phyloP scores from a whole-genome alignment of 257 asterid genomes.

The Apocynum venetum region DNA sequence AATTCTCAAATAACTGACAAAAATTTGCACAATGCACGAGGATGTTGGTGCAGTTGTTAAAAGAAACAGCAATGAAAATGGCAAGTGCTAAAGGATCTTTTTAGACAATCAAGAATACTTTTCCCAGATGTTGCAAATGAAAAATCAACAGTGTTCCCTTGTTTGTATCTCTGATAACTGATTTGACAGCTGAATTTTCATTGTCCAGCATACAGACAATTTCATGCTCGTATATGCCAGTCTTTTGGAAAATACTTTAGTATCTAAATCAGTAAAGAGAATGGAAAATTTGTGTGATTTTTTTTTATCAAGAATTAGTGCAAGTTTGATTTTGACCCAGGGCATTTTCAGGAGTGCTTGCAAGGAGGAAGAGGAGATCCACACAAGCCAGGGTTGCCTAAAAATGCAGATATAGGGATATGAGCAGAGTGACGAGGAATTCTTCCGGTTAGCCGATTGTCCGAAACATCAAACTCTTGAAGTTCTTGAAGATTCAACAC shows the following conservation, averaged over 20 bases:
- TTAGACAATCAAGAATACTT: neutral
- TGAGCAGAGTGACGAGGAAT: constrained; percentile 48
- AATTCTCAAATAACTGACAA: neutral
- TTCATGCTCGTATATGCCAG: too few relatives aligned
- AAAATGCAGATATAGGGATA: constrained; percentile 44
- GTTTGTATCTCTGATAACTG: too few relatives aligned
- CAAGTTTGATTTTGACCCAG: neutral
- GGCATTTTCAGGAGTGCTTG: constrained; percentile 16
- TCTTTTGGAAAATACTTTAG: too few relatives aligned
- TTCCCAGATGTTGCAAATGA: too few relatives aligned
- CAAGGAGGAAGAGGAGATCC: constrained; percentile 76
- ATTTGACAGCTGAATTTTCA: neutral
- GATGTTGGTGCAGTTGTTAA: neutral
- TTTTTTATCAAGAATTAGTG: neutral
- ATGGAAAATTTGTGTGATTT: too few relatives aligned
- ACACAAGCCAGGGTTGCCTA: constrained; percentile 56
- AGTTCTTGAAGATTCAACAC: constrained; percentile 47
- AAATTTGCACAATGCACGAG: neutral
- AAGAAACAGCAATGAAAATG: neutral
- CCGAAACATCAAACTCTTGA: constrained; percentile 40
- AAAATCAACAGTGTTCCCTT: too few relatives aligned
- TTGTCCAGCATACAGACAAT: too few relatives aligned
- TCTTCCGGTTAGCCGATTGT: constrained; percentile 44
- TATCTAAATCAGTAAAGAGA: too few relatives aligned
- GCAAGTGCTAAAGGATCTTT: too few relatives aligned